Evolutionary conservation across 2,329 filamentous ascomycete species (phyloP).

Genomic region (Cytospora leucostoma): DNA sequence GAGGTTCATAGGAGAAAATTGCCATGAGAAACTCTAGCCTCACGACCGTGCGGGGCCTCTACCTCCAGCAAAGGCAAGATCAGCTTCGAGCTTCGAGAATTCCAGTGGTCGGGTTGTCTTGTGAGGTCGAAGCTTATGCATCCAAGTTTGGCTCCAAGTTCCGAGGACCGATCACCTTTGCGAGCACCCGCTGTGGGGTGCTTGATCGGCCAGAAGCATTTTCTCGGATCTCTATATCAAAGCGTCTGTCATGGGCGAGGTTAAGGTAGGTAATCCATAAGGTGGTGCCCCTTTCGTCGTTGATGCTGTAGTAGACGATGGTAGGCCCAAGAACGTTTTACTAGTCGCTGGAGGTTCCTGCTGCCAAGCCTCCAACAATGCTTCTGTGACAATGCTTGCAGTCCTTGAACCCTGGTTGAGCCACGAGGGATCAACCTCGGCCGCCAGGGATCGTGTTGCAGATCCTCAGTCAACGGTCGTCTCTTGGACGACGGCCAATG

Average conservation of each 20-base stretch:
- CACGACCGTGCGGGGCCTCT: background rate
- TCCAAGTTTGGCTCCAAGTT: background rate
- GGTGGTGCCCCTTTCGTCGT: background rate
- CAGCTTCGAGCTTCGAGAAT: background rate
- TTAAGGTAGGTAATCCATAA: background rate
- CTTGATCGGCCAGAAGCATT: background rate
- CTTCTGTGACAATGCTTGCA: background rate
- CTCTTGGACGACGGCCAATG: background rate
- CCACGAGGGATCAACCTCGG: constrained; percentile 1
- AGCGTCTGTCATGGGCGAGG: background rate
- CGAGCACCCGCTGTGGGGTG: background rate
- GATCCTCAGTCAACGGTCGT: background rate
- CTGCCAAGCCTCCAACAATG: background rate
- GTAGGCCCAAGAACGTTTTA: background rate
- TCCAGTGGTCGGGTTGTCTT: background rate
- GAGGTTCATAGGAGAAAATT: background rate
- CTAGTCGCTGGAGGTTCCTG: background rate
- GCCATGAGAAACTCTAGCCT: background rate
- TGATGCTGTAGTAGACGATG: background rate
- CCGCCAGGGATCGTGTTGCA: background rate
- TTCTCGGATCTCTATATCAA: background rate
- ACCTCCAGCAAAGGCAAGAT: background rate
- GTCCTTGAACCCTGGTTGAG: background rate
- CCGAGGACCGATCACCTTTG: background rate
- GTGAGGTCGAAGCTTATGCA: background rate